phyloP scores from a whole-genome alignment of 306 rosid genomes.

The Datisca glomerata region DNA sequence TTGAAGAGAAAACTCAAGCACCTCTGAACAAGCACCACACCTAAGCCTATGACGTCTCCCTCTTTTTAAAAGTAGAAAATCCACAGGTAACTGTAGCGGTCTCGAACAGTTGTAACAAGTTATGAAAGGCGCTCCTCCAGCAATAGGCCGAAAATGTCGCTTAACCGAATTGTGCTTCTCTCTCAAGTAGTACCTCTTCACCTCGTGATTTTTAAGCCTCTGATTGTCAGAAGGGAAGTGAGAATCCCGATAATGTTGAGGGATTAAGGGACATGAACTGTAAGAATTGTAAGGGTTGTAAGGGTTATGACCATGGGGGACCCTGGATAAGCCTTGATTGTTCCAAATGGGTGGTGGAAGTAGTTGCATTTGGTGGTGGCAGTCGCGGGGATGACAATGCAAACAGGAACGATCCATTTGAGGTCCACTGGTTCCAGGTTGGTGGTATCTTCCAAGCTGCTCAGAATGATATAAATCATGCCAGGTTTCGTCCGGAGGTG shows the following conservation, averaged over 20 bases:
- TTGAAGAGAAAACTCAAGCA: constrained; percentile 58
- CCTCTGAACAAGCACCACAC: constrained; percentile 76
- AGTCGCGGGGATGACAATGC: constrained; percentile 27
- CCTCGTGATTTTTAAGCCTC: constrained; percentile 25
- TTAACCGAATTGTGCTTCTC: constrained; percentile 37
- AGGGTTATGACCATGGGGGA: constrained; percentile 24
- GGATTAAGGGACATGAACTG: constrained; percentile 35
- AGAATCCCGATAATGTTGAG: constrained; percentile 23
- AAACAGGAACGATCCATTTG: constrained; percentile 33
- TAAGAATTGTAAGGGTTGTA: constrained; percentile 23
- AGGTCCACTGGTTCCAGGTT: constrained; percentile 29
- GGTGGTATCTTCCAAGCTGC: constrained; percentile 27
- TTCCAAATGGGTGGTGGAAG: constrained; percentile 26
- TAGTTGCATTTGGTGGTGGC: constrained; percentile 38
- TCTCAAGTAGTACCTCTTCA: constrained; percentile 25
- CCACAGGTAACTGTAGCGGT: constrained; percentile 62
- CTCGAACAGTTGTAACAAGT: constrained; percentile 57
- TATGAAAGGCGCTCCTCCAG: constrained; percentile 84
- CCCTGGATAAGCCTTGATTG: constrained; percentile 18
- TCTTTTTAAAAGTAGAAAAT: constrained; percentile 58
- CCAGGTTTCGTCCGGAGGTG: constrained; percentile 8
- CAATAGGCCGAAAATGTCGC: constrained; percentile 60
- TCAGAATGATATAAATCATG: constrained; percentile 27
- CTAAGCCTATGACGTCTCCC: constrained; percentile 41
- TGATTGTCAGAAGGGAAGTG: constrained; percentile 26